Evolutionary conservation across 73 alveolate species (phyloP).

Genomic region (Breviolum minutum): DNA sequence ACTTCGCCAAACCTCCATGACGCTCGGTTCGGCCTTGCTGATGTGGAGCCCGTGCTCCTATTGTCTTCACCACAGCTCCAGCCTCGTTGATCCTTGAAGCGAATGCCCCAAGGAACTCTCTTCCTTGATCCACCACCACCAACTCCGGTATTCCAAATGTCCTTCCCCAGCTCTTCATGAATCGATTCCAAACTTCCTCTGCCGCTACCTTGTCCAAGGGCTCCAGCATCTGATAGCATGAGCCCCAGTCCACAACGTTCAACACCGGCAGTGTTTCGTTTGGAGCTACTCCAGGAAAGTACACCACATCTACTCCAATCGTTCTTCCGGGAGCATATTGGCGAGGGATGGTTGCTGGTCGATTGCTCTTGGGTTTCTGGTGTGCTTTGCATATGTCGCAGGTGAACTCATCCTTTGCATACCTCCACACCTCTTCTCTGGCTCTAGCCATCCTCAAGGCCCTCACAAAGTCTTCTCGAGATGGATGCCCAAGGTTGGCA

Average conservation of each 20-base stretch:
- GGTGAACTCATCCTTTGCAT: neutral
- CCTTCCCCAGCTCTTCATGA: neutral
- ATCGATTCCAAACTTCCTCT: neutral
- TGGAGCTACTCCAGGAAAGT: neutral
- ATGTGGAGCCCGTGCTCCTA: neutral
- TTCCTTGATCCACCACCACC: neutral
- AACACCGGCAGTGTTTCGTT: neutral
- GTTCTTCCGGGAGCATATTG: neutral
- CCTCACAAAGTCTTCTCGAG: neutral
- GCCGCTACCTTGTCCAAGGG: neutral
- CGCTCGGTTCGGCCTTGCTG: constrained; percentile 21
- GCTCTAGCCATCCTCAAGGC: neutral
- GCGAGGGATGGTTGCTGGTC: neutral
- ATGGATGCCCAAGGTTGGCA: neutral
- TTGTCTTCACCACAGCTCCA: neutral
- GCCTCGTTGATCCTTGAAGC: neutral
- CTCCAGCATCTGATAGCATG: neutral
- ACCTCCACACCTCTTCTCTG: neutral
- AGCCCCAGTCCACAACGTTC: constrained; percentile 23
- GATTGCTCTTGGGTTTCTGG: neutral
- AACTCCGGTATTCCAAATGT: neutral
- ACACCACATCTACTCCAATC: neutral
- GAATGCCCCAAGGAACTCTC: neutral
- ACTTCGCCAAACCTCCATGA: neutral
- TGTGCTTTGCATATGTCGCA: neutral